Evolutionary conservation across 495 filamentous ascomycete genomes (phyloP).

Genomic region (Alectoria sarmentosa): DNA sequence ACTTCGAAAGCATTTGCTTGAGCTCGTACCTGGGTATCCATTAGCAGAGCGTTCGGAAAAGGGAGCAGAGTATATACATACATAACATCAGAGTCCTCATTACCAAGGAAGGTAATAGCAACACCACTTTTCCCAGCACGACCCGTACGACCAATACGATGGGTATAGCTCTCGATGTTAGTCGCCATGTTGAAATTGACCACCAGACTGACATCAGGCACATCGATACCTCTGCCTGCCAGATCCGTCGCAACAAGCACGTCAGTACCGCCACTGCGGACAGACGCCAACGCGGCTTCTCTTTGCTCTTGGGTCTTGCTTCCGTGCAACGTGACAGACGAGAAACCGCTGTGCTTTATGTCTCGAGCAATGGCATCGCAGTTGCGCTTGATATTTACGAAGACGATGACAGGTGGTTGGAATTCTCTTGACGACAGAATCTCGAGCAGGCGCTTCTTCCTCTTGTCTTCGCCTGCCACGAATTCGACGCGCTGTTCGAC

Average conservation of each 20-base stretch:
- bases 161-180: conserved; percentile 92
- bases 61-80: conserved; percentile 42
- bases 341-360: conserved; percentile 92
- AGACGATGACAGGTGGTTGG: conserved; percentile 91
- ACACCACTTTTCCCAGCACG: conserved; percentile 97
- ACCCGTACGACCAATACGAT: conserved; percentile 96
- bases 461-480: conserved; percentile 85
- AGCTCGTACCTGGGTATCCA: conserved; percentile 57
- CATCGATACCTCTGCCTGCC: conserved; percentile 96
- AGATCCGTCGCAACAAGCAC: conserved; percentile 97
- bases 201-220: conserved; percentile 87
- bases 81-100: conserved; percentile 87
- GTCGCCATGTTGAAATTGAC: conserved; percentile 99
- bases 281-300: conserved; percentile 83
- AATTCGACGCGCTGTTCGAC: conserved; percentile 97
- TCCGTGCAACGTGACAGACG: conserved; percentile 85
- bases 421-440: conserved; percentile 84
- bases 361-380: conserved; percentile 93
- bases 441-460: conserved; percentile 92
- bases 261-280: conserved; percentile 71
- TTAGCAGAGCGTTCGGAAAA: conserved; percentile 21
- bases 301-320: conserved; percentile 96
- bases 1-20: conserved; percentile 94
- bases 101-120: conserved; percentile 91
- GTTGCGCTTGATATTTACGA: conserved; percentile 99